These are phyloP conservation scores for Nitzschia sp. DNA, from an alignment of 108 stramenopile species.

Conservation along the genomic window DNA sequence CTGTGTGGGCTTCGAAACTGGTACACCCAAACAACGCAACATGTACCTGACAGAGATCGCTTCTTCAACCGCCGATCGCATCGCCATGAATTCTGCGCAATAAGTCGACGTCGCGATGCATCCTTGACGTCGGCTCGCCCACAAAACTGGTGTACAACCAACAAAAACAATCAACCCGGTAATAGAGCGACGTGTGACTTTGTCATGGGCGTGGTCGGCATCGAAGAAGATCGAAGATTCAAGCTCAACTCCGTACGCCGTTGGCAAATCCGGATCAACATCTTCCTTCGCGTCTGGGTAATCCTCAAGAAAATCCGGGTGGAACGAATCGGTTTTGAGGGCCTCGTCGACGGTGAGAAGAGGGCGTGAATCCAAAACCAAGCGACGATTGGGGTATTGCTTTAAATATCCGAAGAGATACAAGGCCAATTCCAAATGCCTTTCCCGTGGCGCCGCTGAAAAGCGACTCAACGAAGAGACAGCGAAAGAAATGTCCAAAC, in stretches of 20 bases:
- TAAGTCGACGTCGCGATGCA: not conserved
- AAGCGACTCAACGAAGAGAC: no score
- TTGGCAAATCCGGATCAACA: not conserved
- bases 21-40: not conserved
- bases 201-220: not conserved
- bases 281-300: not conserved
- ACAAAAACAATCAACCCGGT: conserved; percentile 55
- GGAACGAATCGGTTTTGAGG: no score
- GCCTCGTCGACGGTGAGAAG: no score
- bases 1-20: not conserved
- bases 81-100: conserved; percentile 39
- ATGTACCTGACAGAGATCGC: not conserved
- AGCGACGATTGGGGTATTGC: no score
- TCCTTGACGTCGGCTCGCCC: conserved; percentile 44
- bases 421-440: no score
- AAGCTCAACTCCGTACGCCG: not conserved
- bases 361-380: no score
- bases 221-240: not conserved
- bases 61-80: conserved; percentile 22
- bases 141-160: conserved; percentile 42
- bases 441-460: no score
- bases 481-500: conserved; percentile 54
- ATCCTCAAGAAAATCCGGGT: not conserved
- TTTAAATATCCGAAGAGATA: no score
- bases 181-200: not conserved